These are phyloP conservation scores for Botrytis aclada DNA, from an alignment of 2,329 filamentous ascomycete genomes.

Conservation along the genomic window DNA sequence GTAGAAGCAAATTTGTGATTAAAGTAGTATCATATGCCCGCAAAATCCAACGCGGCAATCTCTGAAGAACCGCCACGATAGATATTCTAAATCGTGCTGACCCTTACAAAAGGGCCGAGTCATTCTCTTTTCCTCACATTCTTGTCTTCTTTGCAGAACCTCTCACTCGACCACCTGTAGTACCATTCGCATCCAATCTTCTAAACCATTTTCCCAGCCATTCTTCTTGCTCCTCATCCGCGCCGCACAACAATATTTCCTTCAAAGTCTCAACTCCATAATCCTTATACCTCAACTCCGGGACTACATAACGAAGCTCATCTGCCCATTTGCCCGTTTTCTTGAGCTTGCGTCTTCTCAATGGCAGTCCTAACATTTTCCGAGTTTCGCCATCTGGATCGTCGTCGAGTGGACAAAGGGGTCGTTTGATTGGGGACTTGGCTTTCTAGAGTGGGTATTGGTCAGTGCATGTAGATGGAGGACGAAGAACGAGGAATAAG, in stretches of 20 bases:
- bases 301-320: not conserved
- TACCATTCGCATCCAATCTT: not conserved
- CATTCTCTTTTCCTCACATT: not conserved
- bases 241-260: not conserved
- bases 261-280: not conserved
- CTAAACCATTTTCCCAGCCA: constrained; percentile 12
- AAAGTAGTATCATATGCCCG: not conserved
- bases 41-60: not conserved
- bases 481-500: not conserved
- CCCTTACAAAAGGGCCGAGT: not conserved
- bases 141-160: not conserved
- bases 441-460: not conserved
- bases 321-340: constrained; percentile 10
- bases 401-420: not conserved
- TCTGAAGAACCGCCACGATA: not conserved
- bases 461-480: not conserved
- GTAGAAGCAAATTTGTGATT: not conserved
- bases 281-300: constrained; percentile 5
- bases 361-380: not conserved
- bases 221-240: not conserved
- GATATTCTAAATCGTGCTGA: not conserved
- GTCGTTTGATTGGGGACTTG: not conserved
- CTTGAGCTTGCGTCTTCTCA: constrained; percentile 13
- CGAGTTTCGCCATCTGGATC: constrained; percentile 17
- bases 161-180: not conserved